Evolutionary conservation across 805 yeast species (phyloP).

Genomic region (Cephaloascus fragrans): DNA sequence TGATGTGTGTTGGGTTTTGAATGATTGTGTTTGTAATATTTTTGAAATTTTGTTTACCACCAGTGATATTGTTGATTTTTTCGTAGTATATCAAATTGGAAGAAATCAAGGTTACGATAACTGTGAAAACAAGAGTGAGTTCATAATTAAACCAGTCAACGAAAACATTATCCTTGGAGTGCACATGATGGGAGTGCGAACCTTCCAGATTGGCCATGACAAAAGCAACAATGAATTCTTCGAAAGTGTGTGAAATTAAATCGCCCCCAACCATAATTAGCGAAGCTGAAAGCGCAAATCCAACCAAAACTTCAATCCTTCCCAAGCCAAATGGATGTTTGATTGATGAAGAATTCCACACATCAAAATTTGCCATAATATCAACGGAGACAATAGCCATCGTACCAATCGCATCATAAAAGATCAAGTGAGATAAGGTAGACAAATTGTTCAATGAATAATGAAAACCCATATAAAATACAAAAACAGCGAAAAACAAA

Average conservation of each 20-base stretch:
- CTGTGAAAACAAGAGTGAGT: constrained; percentile 11
- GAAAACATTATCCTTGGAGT: constrained; percentile 3
- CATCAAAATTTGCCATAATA: constrained; percentile 83
- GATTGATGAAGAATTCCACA: constrained; percentile 77
- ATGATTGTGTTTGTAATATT: constrained; percentile 4
- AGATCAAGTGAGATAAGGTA: constrained; percentile 77
- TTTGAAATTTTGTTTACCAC: background rate
- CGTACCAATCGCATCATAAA: constrained; percentile 80
- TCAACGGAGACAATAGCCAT: constrained; percentile 61
- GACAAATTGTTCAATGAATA: constrained; percentile 51
- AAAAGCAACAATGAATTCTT: constrained; percentile 49
- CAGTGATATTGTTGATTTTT: background rate
- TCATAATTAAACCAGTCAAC: constrained; percentile 20
- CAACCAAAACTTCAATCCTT: constrained; percentile 79
- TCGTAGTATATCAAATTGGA: background rate
- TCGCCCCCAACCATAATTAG: constrained; percentile 88
- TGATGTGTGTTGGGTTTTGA: constrained; percentile 30
- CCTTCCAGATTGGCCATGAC: constrained; percentile 17
- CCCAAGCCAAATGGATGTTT: constrained; percentile 90
- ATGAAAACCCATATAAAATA: constrained; percentile 52
- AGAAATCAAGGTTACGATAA: constrained; percentile 11
- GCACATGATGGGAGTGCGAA: constrained; percentile 14
- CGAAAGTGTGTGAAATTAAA: constrained; percentile 76
- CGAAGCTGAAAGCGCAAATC: constrained; percentile 79
- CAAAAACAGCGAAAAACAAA: constrained; percentile 37